Base-by-base conservation (phyloP, 2,329 filamentous ascomycete genomes). In the Aspergillus floridensis region DNA sequence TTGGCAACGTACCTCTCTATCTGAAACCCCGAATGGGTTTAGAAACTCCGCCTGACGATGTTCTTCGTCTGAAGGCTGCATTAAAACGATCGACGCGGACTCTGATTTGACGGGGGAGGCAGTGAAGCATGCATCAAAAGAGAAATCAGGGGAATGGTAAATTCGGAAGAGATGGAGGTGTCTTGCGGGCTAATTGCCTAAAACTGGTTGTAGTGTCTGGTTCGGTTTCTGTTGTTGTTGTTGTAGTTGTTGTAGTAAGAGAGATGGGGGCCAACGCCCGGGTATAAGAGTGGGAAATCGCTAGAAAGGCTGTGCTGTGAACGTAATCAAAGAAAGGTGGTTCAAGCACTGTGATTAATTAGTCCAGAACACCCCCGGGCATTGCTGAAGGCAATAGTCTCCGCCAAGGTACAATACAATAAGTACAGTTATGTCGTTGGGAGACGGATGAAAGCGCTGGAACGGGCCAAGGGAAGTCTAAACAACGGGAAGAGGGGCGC, bases 41-140 rank as follows among this genome's bases (percentile, higher is more conserved):
- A 61, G 32, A 44, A 59, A 50, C 38, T 51, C 57, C 26, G 59
- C 57, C 29, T 56, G 60, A 53, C 31, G 53, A 52, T 57, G 49
- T 46, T 59, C 57, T 46, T 59, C 57, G 57, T 60, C 58, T 56
- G 61, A 54, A n/a, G 64, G 57, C 57, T 57, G 49, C 64, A 66
- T 66, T 49, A 21, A 60, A 61, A 56, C 52, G 62, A 63, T 59
- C 55, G 56, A 53, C 38, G 49, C 50, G 46, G 31, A 50, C 32
- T 52, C 24, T 57, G 54, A 49, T 56, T 62, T 58, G 58, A 47
- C 44, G 22, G n/a, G 32, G 48, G 26, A 31, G 32, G 16, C 8
- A 38, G 8, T 35, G 26, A 32, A 12, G 29, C 44, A 35, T 46
- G 49, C 52, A 55, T 61, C 16, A 46, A 56, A 46, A 44, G 19